phyloP scores from a whole-genome alignment of 805 yeast species.

The Wickerhamomyces canadensis region DNA sequence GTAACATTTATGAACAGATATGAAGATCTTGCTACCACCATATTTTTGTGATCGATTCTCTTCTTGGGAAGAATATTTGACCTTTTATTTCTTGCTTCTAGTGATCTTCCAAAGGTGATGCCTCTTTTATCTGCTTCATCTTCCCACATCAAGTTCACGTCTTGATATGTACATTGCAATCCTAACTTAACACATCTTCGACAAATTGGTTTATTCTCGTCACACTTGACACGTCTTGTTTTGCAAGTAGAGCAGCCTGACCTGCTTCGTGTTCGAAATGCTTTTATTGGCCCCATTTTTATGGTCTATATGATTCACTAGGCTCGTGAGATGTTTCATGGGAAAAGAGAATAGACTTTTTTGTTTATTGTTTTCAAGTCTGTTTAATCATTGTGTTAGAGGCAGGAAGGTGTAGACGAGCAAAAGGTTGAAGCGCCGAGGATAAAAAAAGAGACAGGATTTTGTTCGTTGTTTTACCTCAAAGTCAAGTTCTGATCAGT shows the following conservation, averaged over 20 bases:
- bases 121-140: constrained; percentile 32
- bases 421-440: too few species aligned
- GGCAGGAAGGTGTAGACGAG: too few species aligned
- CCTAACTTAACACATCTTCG: constrained; percentile 24
- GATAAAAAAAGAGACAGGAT: too few species aligned
- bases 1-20: constrained; percentile 12
- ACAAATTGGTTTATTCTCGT: constrained; percentile 30
- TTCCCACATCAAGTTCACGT: constrained; percentile 27
- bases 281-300: constrained; percentile 25
- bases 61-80: background rate
- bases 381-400: too few species aligned
- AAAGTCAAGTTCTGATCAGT: too few species aligned
- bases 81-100: constrained; percentile 16
- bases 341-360: too few species aligned
- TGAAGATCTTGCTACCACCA: constrained; percentile 7
- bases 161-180: constrained; percentile 19
- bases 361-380: too few species aligned
- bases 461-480: too few species aligned
- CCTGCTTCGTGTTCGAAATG: constrained; percentile 26
- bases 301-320: too few species aligned
- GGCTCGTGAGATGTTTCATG: too few species aligned
- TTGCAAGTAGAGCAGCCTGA: constrained; percentile 48
- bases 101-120: constrained; percentile 32
- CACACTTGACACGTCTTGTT: constrained; percentile 44
- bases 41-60: constrained; percentile 2